Conservation (phyloP, 306 rosid genomes). For the Comarum palustre region DNA sequence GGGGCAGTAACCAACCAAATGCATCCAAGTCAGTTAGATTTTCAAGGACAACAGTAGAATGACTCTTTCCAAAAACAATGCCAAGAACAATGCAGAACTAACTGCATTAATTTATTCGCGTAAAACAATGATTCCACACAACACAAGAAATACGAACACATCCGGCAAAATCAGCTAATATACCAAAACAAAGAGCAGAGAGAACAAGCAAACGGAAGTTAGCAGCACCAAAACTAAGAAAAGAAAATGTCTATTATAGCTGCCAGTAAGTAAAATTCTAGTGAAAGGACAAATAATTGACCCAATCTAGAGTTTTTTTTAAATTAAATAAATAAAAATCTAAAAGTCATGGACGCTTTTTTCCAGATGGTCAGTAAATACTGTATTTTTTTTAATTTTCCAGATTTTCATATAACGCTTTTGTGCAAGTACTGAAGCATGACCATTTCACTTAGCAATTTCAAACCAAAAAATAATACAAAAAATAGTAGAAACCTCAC, state of each 20-base stretch:
- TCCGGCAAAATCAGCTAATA: not conserved
- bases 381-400: not conserved
- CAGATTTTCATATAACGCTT: not conserved
- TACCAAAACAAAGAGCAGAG: not conserved
- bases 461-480: not conserved
- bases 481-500: slow-evolving; percentile 36
- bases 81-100: not conserved
- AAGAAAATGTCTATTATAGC: not conserved
- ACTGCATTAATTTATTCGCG: not conserved
- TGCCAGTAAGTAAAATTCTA: not conserved
- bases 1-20: not conserved
- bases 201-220: not conserved
- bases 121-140: not conserved
- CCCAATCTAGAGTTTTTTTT: not conserved
- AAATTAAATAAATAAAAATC: not conserved
- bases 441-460: not conserved
- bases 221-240: not conserved
- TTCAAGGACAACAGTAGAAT: not conserved
- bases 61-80: not conserved
- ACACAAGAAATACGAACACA: not conserved
- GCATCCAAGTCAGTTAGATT: not conserved
- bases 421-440: not conserved
- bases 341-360: not conserved
- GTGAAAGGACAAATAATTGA: not conserved
- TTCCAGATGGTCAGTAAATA: too few species aligned